These are phyloP conservation scores for Colletotrichum spaethianum DNA, from an alignment of 2,329 filamentous ascomycete genomes.

Conservation along the genomic window DNA sequence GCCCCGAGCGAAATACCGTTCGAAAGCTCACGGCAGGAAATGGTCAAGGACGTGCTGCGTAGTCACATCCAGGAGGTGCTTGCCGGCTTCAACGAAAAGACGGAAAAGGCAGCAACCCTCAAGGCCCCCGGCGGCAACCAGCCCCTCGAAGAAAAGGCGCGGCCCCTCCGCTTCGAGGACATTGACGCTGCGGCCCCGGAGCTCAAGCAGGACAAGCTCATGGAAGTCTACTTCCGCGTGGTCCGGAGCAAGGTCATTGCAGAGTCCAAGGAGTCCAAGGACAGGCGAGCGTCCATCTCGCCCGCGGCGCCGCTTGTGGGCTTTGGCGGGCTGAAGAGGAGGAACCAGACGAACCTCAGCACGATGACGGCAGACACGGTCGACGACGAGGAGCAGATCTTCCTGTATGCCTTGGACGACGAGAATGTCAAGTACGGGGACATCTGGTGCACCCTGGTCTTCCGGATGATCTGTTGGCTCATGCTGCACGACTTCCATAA, in stretches of 20 bases:
- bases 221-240: constrained; percentile 66
- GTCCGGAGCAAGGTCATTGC: constrained; percentile 59
- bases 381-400: constrained; percentile 9
- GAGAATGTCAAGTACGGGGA: constrained; percentile 50
- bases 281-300: constrained; percentile 42
- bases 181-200: constrained; percentile 64
- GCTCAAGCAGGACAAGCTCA: constrained; percentile 64
- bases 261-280: constrained; percentile 49
- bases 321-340: constrained; percentile 7
- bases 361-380: constrained; percentile 14
- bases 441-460: constrained; percentile 69
- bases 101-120: constrained; percentile 11
- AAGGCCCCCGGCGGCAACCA: constrained; percentile 2
- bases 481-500: constrained; percentile 71
- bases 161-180: constrained; percentile 55
- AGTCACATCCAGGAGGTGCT: constrained; percentile 66
- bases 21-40: constrained; percentile 46
- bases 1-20: neutral
- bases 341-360: constrained; percentile 10
- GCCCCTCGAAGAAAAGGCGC: constrained; percentile 23
- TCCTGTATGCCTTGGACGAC: neutral
- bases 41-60: constrained; percentile 62
- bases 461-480: constrained; percentile 72
- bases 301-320: neutral
- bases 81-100: constrained; percentile 58